Conservation (phyloP, 352 stramenopile genomes). For the Globisporangium paroecandrum region DNA sequence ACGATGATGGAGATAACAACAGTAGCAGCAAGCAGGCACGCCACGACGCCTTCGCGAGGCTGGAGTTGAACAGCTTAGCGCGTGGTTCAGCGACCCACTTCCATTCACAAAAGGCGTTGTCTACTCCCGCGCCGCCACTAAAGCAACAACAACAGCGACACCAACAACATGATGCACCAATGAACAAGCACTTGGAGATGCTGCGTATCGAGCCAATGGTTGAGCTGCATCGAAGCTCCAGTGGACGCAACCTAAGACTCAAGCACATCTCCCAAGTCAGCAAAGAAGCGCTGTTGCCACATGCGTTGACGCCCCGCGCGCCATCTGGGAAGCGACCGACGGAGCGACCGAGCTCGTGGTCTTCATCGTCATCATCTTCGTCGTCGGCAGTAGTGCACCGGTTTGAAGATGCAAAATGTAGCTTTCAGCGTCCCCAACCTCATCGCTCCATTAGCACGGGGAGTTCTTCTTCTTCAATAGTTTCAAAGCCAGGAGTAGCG, state of each 20-base stretch:
- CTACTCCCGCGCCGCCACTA: neutral
- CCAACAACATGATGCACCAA: neutral
- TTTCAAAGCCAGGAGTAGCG: neutral
- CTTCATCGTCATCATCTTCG: conserved; percentile 7
- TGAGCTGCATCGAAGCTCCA: conserved; percentile 50
- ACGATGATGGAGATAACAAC: neutral
- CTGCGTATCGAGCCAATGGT: conserved; percentile 21
- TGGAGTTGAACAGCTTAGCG: neutral
- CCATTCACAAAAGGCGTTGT: neutral
- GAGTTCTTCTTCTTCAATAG: neutral
- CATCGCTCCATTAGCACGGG: conserved; percentile 10
- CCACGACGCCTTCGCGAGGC: neutral
- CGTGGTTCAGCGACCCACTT: neutral
- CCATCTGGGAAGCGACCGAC: conserved; percentile 33
- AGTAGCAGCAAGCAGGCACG: neutral
- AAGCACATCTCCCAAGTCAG: conserved; percentile 34
- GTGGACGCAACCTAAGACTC: conserved; percentile 45
- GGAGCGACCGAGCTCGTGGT: conserved; percentile 24
- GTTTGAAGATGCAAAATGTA: neutral
- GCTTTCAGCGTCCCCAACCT: neutral
- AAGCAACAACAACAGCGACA: neutral
- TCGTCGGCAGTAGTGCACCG: neutral
- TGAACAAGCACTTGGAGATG: neutral
- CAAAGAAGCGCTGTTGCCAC: conserved; percentile 31
- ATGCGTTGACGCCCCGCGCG: conserved; percentile 40